Conservation (phyloP, 345 rosid genomes). For the Linum tenue region DNA sequence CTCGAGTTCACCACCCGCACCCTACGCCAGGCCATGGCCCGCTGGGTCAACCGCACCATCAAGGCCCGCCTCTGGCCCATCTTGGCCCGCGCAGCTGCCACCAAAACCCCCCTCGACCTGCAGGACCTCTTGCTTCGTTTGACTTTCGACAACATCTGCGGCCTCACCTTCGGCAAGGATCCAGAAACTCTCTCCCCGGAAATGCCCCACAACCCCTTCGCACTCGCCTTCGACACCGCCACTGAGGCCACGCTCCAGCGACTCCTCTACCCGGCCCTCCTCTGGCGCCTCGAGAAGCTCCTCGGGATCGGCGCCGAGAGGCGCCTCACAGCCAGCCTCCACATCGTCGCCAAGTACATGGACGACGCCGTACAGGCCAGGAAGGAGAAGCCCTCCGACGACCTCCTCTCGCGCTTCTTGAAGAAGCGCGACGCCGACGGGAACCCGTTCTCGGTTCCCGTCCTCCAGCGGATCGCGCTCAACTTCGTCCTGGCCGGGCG, state of each 20-base stretch:
- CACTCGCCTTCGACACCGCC: background rate
- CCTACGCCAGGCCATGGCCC: background rate
- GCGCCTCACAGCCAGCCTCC: background rate
- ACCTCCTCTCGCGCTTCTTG: background rate
- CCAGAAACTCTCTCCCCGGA: constrained; percentile 2
- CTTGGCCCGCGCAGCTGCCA: background rate
- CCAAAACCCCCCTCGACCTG: background rate
- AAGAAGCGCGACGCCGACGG: background rate
- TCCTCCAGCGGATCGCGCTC: constrained; percentile 7
- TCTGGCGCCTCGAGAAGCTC: background rate
- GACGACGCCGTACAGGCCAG: background rate
- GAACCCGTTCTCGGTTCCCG: background rate
- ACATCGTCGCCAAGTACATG: background rate
- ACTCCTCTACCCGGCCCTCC: background rate
- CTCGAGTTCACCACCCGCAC: constrained; percentile 2
- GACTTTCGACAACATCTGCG: constrained; percentile 1
- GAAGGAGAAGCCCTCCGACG: constrained; percentile 1
- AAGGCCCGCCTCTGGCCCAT: background rate
- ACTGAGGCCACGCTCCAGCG: constrained; percentile 3
- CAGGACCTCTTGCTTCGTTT: constrained; percentile 1
- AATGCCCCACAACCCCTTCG: background rate
- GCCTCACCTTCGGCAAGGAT: background rate
- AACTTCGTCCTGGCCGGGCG: constrained; percentile 4
- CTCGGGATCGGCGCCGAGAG: background rate
- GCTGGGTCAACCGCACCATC: background rate